Evolutionary conservation across 2,329 filamentous ascomycete genomes (phyloP), one percentile per base, ranked within the genome.

Genomic region (Ceratocystis ficicola): DNA sequence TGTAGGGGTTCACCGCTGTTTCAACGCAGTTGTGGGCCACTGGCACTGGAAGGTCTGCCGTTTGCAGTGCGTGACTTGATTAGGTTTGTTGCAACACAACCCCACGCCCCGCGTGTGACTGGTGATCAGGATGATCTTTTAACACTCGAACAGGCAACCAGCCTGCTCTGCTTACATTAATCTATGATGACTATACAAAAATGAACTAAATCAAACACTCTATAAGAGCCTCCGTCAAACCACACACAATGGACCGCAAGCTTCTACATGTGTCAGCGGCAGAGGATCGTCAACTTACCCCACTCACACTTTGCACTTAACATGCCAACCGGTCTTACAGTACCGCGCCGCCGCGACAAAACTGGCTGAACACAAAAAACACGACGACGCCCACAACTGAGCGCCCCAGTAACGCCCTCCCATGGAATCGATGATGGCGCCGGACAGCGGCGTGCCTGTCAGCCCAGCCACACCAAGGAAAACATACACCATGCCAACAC

Each of bases 401-500:
- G 79, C 77, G 70, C 75, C 76, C 15, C 76, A 65, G 68, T 77
- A 80, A 15, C 70, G 68, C 0, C 78, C 77, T 1, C 72, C 72
- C 7, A 73, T 73, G 62, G 67, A 69, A 64, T 79, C 77, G 61
- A 80, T 77, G 67, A 80, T 78, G 15, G 76, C 76, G 3, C 78
- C 77, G 0, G 76, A 77, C 1, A 75, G 76, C 2, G 77, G 77
- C 22, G 77, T 76, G 0, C 78, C 78, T 2, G 77, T 77, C 20
- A 80, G 71, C 6, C 76, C 75, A 1, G 77, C 77, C 66, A 79
- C 76, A 0, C 74, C 75, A 5, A 74, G 71, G 22, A 78, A 68
- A 0, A 76, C 77, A 60, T 75, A 76, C 22, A 79, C 74, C 77
- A 79, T 79, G 63, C 78, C 77, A 67, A 78, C 78, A 3, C 78